Conservation (phyloP, 257 asterid species). For the Leptodermis oblonga region DNA sequence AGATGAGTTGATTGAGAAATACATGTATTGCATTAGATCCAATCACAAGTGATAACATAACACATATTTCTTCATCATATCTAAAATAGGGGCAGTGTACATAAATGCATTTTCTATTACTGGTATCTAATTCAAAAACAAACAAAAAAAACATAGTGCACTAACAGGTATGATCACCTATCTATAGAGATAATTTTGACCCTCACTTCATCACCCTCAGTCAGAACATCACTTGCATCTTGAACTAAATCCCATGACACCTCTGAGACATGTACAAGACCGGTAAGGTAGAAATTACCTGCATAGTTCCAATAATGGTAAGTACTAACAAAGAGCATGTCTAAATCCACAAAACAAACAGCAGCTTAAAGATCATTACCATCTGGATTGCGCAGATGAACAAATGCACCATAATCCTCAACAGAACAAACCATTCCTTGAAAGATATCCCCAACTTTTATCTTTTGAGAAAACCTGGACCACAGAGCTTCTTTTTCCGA, state of each 20-base stretch:
- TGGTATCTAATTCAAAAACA: not conserved
- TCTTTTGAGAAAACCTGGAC: constrained; percentile 55
- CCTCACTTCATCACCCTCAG: constrained; percentile 76
- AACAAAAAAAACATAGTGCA: not conserved
- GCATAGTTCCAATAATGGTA: constrained; percentile 16
- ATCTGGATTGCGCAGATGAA: constrained; percentile 75
- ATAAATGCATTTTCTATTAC: not conserved
- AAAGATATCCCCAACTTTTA: constrained; percentile 58
- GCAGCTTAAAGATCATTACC: constrained; percentile 41
- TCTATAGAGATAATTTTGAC: constrained; percentile 68
- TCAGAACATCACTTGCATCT: constrained; percentile 70
- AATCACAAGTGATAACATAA: not conserved
- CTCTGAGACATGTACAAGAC: constrained; percentile 91
- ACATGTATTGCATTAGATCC: not conserved
- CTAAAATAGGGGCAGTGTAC: not conserved
- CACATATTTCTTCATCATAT: not conserved
- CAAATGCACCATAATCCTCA: constrained; percentile 95
- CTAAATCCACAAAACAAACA: not conserved
- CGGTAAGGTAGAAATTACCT: constrained; percentile 79
- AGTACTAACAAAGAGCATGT: not conserved
- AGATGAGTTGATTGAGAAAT: not conserved
- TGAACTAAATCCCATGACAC: constrained; percentile 98
- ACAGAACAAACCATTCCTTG: constrained; percentile 78
- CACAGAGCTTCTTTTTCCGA: constrained; percentile 89
- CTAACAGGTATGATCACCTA: constrained; percentile 45